phyloP scores from a whole-genome alignment of 805 yeast species.

The Spathaspora sp. region DNA sequence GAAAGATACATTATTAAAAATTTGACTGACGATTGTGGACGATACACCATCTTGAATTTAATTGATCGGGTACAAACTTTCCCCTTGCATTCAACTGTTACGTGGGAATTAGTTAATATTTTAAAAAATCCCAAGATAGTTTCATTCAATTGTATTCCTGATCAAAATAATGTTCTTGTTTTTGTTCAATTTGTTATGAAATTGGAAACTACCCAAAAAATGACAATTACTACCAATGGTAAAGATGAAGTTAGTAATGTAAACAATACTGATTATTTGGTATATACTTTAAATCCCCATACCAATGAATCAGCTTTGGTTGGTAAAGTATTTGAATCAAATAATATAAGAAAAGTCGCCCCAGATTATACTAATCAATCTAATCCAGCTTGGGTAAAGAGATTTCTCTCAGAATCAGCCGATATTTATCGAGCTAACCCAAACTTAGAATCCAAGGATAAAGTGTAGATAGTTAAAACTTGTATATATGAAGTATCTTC shows the following conservation, averaged over 20 bases:
- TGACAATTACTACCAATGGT: conserved; percentile 17
- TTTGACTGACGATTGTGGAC: conserved; percentile 32
- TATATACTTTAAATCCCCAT: conserved; percentile 36
- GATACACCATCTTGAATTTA: conserved; percentile 27
- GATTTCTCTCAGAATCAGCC: conserved; percentile 30
- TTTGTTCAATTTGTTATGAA: conserved; percentile 38
- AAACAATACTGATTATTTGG: conserved; percentile 30
- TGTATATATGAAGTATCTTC: neutral
- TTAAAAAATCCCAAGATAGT: conserved; percentile 70
- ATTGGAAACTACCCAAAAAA: conserved; percentile 34
- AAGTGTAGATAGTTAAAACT: neutral
- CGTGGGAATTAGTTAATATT: conserved; percentile 76
- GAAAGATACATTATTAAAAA: conserved; percentile 44
- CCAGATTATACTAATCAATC: conserved; percentile 25
- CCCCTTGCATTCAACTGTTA: conserved; percentile 57
- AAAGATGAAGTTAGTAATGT: conserved; percentile 24
- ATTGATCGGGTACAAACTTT: conserved; percentile 31
- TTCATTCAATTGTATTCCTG: conserved; percentile 64
- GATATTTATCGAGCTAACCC: conserved; percentile 42
- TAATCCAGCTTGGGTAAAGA: conserved; percentile 19
- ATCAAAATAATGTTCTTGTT: conserved; percentile 33
- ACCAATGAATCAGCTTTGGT: conserved; percentile 35
- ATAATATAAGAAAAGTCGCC: conserved; percentile 32
- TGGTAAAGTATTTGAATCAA: conserved; percentile 37
- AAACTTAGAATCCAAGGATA: conserved; percentile 1